Conservation (phyloP, 768 basidiomycete genomes). For the Calocera viscosa region DNA sequence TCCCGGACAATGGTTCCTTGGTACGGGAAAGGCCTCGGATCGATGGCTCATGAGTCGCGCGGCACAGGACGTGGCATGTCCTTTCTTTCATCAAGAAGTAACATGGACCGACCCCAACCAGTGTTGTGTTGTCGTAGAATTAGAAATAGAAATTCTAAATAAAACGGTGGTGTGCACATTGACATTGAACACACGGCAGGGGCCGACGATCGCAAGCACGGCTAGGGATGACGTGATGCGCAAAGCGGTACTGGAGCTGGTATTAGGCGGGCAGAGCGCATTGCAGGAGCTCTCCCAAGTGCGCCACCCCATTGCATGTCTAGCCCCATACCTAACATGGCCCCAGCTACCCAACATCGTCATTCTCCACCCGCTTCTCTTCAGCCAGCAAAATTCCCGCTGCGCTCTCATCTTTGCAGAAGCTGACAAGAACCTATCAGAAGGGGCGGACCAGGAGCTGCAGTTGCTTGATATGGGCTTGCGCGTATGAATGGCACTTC, state of each 20-base stretch:
- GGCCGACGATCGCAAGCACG: too few species aligned
- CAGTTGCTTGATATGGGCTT: conserved; percentile 87
- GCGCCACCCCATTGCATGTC: conserved; percentile 19
- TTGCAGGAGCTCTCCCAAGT: conserved; percentile 83
- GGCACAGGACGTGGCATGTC: too few species aligned
- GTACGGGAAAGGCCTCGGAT: too few species aligned
- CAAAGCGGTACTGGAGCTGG: conserved; percentile 58
- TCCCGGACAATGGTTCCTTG: too few species aligned
- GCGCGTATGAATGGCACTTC: conserved; percentile 47
- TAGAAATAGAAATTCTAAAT: too few species aligned
- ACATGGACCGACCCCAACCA: too few species aligned
- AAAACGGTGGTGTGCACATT: too few species aligned
- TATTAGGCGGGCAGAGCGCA: conserved; percentile 85
- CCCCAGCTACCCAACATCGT: conserved; percentile 80
- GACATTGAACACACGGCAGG: too few species aligned
- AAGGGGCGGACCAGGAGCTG: conserved; percentile 94
- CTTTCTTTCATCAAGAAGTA: too few species aligned
- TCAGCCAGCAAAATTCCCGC: conserved; percentile 63
- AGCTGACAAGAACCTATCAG: conserved; percentile 89
- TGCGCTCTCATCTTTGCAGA: conserved; percentile 81
- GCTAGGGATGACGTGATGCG: conserved; percentile 55
- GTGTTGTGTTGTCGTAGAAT: too few species aligned
- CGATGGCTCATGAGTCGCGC: too few species aligned
- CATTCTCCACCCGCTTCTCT: conserved; percentile 67
- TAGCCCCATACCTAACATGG: neutral